phyloP scores from a whole-genome alignment of 1,139 yeast genomes.

The Pichia inconspicua region DNA sequence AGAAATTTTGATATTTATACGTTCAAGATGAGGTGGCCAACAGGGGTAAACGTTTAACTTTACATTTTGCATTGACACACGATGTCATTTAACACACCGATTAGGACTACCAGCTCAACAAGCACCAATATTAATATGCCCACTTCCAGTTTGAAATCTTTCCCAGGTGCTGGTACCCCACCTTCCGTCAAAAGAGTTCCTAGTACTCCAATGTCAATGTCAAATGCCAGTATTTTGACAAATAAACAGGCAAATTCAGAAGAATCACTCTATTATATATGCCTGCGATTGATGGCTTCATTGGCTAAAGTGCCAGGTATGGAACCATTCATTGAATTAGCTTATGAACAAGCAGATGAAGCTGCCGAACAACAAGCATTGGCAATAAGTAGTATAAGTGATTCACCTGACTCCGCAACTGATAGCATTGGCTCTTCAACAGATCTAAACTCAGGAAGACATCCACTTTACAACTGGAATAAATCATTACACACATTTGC shows the following conservation, averaged over 20 bases:
- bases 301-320: slow-evolving; percentile 62
- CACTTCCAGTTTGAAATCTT: not conserved
- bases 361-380: slow-evolving; percentile 68
- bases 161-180: not conserved
- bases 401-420: not conserved
- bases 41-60: not conserved
- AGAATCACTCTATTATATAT: slow-evolving; percentile 71
- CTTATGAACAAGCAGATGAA: slow-evolving; percentile 56
- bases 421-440: not conserved
- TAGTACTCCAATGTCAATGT: slow-evolving; percentile 41
- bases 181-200: slow-evolving; percentile 20
- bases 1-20: not conserved
- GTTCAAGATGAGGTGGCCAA: not conserved
- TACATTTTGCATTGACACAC: not conserved
- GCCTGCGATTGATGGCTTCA: slow-evolving; percentile 50
- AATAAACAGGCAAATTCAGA: slow-evolving; percentile 58
- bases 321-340: slow-evolving; percentile 58
- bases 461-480: slow-evolving; percentile 17
- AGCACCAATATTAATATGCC: not conserved
- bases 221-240: slow-evolving; percentile 38
- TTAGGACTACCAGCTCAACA: not conserved
- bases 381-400: slow-evolving; percentile 30
- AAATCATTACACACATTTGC: slow-evolving; percentile 49
- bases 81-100: not conserved
- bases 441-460: not conserved